Evolutionary conservation across 768 basidiomycete species (phyloP), one percentile per base, ranked within the genome.

Genomic region (Boletus rubroflammeus): DNA sequence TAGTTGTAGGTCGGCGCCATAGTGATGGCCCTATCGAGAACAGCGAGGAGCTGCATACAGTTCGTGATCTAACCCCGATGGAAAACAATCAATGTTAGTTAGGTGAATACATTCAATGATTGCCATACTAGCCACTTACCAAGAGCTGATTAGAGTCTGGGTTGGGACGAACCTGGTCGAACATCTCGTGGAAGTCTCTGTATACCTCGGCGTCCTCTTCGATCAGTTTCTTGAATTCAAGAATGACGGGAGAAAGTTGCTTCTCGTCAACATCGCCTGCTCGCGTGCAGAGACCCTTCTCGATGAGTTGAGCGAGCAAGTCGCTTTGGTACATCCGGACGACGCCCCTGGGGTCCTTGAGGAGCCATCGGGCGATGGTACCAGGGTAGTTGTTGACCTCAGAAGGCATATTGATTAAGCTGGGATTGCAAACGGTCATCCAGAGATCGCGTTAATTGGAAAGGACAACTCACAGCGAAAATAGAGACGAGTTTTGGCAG

Each of bases 271-370:
- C 39, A 2, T 39, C 36, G 3, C 56, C 54, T n/a, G 47, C 32
- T 34, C 14, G 23, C 41, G 47, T 50, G 32, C n/a, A 35, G 44
- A 73, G 15, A 9, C 54, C 46, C 13, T 47, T 47, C 10, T 38
- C 19, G 14, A 74, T 15, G 57, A 70, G 54, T 60, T 57, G 47
- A 61, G 54, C 29, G 69, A 66, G 57, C 66, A 73, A 52, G 59
- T 71, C 45, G 64, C 46, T 57, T 48, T 60, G 48, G 32, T 28
- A 48, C 32, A 13, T 19, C 17, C 41, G 44, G n/a, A 65, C 48
- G 44, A 57, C 25, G 32, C 25, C 31, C 31, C 11, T 29, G 6
- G 59, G 61, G 26, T 63, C 56, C 25, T 50, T 50, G 2, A 59
- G 64, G 10, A 66, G 55, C 59, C 61, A 66, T 50, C 63, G 52